phyloP scores from a whole-genome alignment of 768 basidiomycete genomes.

The Baorangia bicolor region DNA sequence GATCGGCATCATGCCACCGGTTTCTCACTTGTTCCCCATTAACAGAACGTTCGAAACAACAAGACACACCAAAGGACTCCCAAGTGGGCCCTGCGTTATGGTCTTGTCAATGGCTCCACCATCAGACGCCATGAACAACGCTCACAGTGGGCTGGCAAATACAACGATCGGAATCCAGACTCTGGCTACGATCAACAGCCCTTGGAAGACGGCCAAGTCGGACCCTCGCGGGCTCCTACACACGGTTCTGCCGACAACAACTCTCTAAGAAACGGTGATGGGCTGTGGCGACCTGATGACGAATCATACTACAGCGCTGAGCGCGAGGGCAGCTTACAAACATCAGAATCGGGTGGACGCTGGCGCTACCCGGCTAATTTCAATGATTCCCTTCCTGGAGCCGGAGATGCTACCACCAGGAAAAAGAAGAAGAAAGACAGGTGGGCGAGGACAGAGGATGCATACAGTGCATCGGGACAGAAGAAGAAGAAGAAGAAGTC shows the following conservation, averaged over 20 bases:
- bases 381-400: conserved; percentile 50
- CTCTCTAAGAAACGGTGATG: conserved; percentile 37
- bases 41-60: conserved; percentile 92
- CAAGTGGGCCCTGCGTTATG: conserved; percentile 91
- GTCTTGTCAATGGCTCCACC: conserved; percentile 79
- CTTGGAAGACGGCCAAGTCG: conserved; percentile 77
- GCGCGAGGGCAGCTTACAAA: conserved; percentile 37
- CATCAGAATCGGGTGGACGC: conserved; percentile 42
- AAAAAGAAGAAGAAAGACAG: conserved; percentile 83
- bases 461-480: conserved; percentile 50
- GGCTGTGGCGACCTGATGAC: conserved; percentile 73
- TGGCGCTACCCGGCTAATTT: conserved; percentile 91
- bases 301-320: conserved; percentile 66
- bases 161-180: conserved; percentile 73
- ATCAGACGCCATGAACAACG: conserved; percentile 76
- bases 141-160: conserved; percentile 85
- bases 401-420: conserved; percentile 41
- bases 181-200: conserved; percentile 70
- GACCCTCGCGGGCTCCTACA: conserved; percentile 11
- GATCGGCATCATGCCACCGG: background rate
- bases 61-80: conserved; percentile 91
- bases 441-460: conserved; percentile 86
- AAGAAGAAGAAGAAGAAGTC: conserved; percentile 69
- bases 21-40: conserved; percentile 6
- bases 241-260: conserved; percentile 9